Conservation (phyloP, 139 green algal genomes). For the Parachlorella kessleri region DNA sequence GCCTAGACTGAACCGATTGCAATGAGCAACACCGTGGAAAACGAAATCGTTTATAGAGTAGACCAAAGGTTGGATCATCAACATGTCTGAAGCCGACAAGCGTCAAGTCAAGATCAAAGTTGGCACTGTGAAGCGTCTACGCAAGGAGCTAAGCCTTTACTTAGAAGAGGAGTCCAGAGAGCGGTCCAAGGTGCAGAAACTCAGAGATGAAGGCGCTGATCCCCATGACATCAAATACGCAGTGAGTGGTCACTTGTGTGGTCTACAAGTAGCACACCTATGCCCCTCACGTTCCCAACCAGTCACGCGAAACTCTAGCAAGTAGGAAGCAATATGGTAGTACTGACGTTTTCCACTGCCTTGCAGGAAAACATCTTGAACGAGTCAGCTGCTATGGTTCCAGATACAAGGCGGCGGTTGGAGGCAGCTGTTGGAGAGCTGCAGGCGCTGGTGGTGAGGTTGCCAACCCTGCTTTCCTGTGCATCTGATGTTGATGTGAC, state of each 20-base stretch:
- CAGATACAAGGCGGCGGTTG: conserved; percentile 78
- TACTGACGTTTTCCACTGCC: no score
- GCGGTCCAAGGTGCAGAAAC: conserved; percentile 64
- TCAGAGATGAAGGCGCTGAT: conserved; percentile 71
- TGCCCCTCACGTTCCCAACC: no score
- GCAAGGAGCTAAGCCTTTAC: conserved; percentile 88
- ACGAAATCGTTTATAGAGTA: no score
- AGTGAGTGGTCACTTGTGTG: no score
- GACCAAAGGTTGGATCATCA: no score
- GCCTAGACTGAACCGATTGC: no score
- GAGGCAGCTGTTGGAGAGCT: conserved; percentile 76
- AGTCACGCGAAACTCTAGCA: no score
- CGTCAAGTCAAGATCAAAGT: conserved; percentile 6
- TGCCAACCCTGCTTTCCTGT: no score
- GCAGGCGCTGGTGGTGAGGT: conserved; percentile 66
- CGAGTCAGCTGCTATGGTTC: conserved; percentile 88
- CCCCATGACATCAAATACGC: conserved; percentile 84
- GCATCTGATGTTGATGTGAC: no score
- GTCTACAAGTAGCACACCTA: no score
- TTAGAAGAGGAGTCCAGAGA: conserved; percentile 74
- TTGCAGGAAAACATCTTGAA: conserved; percentile 86
- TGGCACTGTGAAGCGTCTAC: conserved; percentile 18
- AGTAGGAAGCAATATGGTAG: no score
- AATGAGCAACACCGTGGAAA: no score
- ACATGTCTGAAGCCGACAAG: conserved; percentile 22